A percentile compares a stretch with the other conserved stretches of the same genome.
These are phyloP conservation scores for Pseudocercospora eumusae DNA, from an alignment of 2,329 filamentous ascomycete species.

Conservation along the genomic window DNA sequence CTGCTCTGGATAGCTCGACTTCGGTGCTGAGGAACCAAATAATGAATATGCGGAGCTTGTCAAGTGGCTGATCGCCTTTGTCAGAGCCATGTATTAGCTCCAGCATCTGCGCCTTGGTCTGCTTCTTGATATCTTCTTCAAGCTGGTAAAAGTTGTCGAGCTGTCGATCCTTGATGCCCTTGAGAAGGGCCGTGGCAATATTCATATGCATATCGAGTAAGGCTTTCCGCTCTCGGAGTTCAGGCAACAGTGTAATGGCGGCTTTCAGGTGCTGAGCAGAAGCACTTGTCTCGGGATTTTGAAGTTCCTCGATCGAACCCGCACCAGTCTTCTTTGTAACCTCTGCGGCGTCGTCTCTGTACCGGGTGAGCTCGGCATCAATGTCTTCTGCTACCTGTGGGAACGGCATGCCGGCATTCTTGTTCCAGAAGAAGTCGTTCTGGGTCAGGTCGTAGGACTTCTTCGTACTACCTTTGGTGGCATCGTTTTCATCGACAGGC, in stretches of 20 bases:
- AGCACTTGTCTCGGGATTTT: conserved; percentile 76
- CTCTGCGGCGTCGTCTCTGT: conserved; percentile 92
- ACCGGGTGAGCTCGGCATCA: conserved; percentile 86
- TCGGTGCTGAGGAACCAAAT: conserved; percentile 97
- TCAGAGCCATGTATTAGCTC: conserved; percentile 78
- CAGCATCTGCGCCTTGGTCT: conserved; percentile 83
- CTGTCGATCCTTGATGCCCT: conserved; percentile 91
- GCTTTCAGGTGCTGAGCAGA: conserved; percentile 94
- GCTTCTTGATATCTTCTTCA: conserved; percentile 89
- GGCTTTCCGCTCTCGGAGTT: conserved; percentile 89
- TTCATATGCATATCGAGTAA: conserved; percentile 99
- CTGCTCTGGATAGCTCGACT: conserved; percentile 76
- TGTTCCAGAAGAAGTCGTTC: conserved; percentile 95
- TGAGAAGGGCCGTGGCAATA: conserved; percentile 75
- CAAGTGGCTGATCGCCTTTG: conserved; percentile 79
- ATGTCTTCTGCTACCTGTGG: conserved; percentile 96
- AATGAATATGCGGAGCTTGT: conserved; percentile 91
- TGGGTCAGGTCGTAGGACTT: conserved; percentile 87
- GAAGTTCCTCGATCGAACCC: conserved; percentile 86
- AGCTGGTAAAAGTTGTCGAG: conserved; percentile 95
- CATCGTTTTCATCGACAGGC: conserved; percentile 73
- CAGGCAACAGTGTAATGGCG: conserved; percentile 88
- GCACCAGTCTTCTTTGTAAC: conserved; percentile 95
- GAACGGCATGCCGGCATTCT: conserved; percentile 87
- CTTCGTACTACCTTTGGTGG: conserved; percentile 73